Evolutionary conservation across 768 basidiomycete species (phyloP).

Genomic region (Gloeopeniophorella convolvens): DNA sequence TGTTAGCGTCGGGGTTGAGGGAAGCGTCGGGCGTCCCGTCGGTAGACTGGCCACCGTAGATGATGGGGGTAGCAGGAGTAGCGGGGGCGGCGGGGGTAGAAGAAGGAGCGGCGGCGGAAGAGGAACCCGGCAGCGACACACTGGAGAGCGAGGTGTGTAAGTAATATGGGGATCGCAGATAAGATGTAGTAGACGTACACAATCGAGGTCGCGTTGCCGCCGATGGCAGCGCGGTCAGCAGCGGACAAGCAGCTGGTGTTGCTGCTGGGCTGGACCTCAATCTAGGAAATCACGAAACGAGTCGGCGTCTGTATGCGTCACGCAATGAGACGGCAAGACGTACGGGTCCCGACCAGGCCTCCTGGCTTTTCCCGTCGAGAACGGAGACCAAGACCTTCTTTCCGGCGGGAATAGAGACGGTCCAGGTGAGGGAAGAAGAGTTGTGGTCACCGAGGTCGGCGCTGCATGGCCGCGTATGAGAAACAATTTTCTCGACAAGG

Average conservation of each 20-base stretch:
- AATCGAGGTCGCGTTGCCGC: neutral
- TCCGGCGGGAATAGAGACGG: constrained; percentile 39
- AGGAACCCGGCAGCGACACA: neutral
- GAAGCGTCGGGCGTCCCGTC: no score
- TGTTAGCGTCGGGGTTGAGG: neutral
- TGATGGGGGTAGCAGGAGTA: no score
- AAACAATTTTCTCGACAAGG: constrained; percentile 4
- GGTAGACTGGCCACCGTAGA: no score
- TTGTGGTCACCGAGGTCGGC: constrained; percentile 49
- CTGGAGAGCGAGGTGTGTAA: no score
- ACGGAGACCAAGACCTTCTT: constrained; percentile 45
- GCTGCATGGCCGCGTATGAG: constrained; percentile 30
- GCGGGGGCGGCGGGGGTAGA: no score
- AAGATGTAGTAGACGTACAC: no score
- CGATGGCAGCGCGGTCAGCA: constrained; percentile 7
- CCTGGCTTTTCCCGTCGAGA: constrained; percentile 44
- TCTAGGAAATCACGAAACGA: constrained; percentile 22
- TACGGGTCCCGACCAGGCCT: constrained; percentile 45
- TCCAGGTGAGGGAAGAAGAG: constrained; percentile 40
- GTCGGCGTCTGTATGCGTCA: neutral
- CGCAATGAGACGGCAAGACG: neutral
- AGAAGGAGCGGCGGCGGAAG: neutral
- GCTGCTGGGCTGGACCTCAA: constrained; percentile 31
- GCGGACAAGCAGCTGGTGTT: constrained; percentile 34
- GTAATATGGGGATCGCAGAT: no score